Base-by-base conservation (phyloP, 169 alveolate genomes). In the Cryptosporidium viatorum region DNA sequence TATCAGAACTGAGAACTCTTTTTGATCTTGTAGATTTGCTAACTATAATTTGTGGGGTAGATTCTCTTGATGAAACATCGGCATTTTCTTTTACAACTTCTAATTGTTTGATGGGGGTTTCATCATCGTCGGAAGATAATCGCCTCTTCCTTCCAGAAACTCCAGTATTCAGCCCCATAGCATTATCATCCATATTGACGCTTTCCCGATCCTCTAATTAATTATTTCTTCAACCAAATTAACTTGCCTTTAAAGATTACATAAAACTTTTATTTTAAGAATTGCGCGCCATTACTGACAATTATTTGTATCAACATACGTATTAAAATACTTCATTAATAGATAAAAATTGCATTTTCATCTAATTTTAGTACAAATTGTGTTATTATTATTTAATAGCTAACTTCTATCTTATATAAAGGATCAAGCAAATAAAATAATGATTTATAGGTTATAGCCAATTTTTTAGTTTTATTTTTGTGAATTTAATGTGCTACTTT, bases 11-110 rank as follows among this genome's bases (percentile, higher is more conserved):
- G 23, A 80, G 59, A 41, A 80, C 75, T 29, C 89, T 50, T 39
- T 39, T 58, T 29, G 89, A 80, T n/a, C 89, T 80, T 41, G 89
- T 21, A 43, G 89, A 62, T 37, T 80, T 80, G 52, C 26, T 62
- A n/a, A 80, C n/a, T 3, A 65, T 65, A 21, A 80, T 37, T 48
- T 73, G 29, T 62, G 75, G 89, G 48, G 80, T 80, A n/a, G 89
- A 80, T n/a, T 80, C 89, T 29, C 43, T 80, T 39, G 89, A 80
- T 60, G 89, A 80, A 39, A n/a, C 31, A 16, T 73, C 35, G 5
- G 26, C 8, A n/a, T 73, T 51, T 16, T 45, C 43, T 21, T n/a
- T 70, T 70, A 43, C 16, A 10, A 26, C 29, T 14, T 70, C 67
- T 23, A 67, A 50, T 16, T 70, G 29, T 45, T 55, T 55, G 18